Evolutionary conservation across 2,329 filamentous ascomycete species (phyloP).

Genomic region (Trichoderma citrinoviride): DNA sequence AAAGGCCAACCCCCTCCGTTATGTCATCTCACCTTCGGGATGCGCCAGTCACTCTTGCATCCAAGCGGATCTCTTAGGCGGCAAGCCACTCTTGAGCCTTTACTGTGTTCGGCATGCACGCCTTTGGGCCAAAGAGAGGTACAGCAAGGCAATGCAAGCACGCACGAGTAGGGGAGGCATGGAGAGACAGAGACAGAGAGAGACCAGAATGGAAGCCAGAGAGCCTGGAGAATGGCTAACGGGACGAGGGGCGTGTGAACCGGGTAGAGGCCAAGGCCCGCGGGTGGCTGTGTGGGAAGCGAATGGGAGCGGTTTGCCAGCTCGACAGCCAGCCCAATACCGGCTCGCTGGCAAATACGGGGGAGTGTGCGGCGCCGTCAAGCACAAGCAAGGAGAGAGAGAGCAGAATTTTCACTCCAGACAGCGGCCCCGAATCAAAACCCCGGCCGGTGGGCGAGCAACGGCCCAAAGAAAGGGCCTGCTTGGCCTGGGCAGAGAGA

Average conservation of each 20-base stretch:
- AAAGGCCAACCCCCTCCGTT: slow-evolving; percentile 14
- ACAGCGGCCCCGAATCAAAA: slow-evolving; percentile 4
- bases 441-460: slow-evolving; percentile 3
- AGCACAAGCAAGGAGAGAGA: slow-evolving; percentile 9
- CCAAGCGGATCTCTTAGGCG: slow-evolving; percentile 18
- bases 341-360: slow-evolving; percentile 20
- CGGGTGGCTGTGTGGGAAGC: slow-evolving; percentile 14
- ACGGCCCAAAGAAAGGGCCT: slow-evolving; percentile 7
- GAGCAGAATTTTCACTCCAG: slow-evolving; percentile 12
- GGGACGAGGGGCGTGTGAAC: slow-evolving; percentile 17
- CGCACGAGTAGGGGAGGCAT: background rate
- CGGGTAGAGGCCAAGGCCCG: slow-evolving; percentile 9
- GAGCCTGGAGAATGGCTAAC: slow-evolving; percentile 5
- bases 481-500: background rate
- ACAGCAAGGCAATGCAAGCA: slow-evolving; percentile 20
- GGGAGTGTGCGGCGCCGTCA: slow-evolving; percentile 1
- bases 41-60: slow-evolving; percentile 22
- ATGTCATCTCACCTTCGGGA: slow-evolving; percentile 18
- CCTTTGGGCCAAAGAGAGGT: slow-evolving; percentile 19
- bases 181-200: background rate
- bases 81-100: slow-evolving; percentile 19
- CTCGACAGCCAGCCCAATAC: slow-evolving; percentile 10
- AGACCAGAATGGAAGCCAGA: background rate
- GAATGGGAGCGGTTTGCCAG: background rate
- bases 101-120: slow-evolving; percentile 20